Evolutionary conservation across 345 rosid species (phyloP).

Genomic region (Cardamine chenopodiifolia): DNA sequence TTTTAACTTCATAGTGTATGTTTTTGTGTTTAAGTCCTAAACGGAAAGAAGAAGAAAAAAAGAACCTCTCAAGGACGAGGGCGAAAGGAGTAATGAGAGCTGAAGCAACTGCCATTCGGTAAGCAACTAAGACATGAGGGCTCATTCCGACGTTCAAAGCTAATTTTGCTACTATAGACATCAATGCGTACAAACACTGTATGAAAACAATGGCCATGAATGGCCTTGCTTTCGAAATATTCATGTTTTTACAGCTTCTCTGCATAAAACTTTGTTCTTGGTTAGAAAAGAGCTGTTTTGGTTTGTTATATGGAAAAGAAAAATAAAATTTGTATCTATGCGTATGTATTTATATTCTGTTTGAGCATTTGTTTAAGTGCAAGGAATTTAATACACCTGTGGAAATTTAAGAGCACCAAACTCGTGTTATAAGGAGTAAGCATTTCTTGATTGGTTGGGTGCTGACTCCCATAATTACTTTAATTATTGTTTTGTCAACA

Average conservation of each 20-base stretch:
- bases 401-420: slow-evolving; percentile 8
- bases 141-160: slow-evolving; percentile 53
- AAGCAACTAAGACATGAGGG: slow-evolving; percentile 66
- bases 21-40: slow-evolving; percentile 1
- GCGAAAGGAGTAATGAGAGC: slow-evolving; percentile 74
- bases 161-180: slow-evolving; percentile 47
- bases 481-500: neutral
- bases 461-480: slow-evolving; percentile 30
- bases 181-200: slow-evolving; percentile 48
- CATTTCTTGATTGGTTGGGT: slow-evolving; percentile 2
- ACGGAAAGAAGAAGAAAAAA: neutral
- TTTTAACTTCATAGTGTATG: neutral
- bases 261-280: slow-evolving; percentile 5
- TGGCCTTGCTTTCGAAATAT: slow-evolving; percentile 43
- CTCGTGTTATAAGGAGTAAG: slow-evolving; percentile 36
- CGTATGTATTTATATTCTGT: slow-evolving; percentile 10
- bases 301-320: slow-evolving; percentile 10
- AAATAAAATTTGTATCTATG: neutral
- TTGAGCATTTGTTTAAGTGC: slow-evolving; percentile 40
- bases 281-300: slow-evolving; percentile 5
- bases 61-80: slow-evolving; percentile 60
- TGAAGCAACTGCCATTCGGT: slow-evolving; percentile 67
- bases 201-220: slow-evolving; percentile 45
- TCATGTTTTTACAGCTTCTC: slow-evolving; percentile 17
- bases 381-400: slow-evolving; percentile 19